phyloP scores from a whole-genome alignment of 768 basidiomycete genomes.

The Rhodotorula babjevae region DNA sequence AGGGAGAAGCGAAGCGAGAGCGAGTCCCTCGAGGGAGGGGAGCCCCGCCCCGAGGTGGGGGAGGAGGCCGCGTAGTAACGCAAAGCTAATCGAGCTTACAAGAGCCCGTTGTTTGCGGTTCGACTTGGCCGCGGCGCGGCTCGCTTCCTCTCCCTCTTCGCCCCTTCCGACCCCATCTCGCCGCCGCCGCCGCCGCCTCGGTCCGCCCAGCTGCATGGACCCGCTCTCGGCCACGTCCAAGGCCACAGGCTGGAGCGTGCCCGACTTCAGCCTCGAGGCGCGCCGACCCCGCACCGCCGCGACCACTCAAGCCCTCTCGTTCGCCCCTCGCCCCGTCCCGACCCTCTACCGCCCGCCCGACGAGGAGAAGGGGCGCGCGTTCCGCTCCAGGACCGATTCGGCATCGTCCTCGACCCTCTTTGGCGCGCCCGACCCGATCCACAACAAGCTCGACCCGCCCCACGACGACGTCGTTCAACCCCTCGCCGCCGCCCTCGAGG shows the following conservation, averaged over 20 bases:
- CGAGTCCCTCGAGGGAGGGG: too few species aligned
- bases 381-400: neutral
- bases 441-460: too few species aligned
- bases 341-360: slow-evolving; percentile 7
- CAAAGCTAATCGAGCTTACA: too few species aligned
- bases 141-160: neutral
- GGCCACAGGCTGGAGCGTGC: neutral
- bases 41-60: neutral
- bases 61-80: neutral
- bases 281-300: neutral
- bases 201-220: neutral
- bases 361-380: slow-evolving; percentile 30
- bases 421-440: neutral
- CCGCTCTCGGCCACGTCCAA: slow-evolving; percentile 2
- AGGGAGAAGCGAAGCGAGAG: neutral
- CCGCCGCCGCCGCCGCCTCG: neutral
- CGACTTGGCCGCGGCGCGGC: neutral
- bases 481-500: neutral
- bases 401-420: neutral
- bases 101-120: too few species aligned
- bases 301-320: neutral
- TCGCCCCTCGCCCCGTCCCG: neutral
- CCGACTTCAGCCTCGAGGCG: slow-evolving; percentile 8
- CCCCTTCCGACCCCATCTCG: neutral
- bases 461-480: neutral